Percentiles rank a stretch among this genome's conserved stretches.
These are phyloP conservation scores for Agrostemma githago DNA, from an alignment of 148 eudicot genomes.

Conservation along the genomic window DNA sequence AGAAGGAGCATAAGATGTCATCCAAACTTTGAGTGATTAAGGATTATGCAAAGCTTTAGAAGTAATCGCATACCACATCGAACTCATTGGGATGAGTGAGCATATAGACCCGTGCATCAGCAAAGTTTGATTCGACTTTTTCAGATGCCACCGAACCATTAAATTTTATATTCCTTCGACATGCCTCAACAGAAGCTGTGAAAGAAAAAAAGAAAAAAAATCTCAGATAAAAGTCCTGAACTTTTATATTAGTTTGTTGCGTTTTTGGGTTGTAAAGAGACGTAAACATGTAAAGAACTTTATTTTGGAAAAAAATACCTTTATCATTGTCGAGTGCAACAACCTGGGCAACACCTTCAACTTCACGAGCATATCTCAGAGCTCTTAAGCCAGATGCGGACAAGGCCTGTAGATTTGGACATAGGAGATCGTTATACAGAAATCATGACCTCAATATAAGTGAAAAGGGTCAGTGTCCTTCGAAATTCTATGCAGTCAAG, in stretches of 20 bases:
- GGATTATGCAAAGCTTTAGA: not conserved
- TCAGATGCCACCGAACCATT: slow-evolving; percentile 86
- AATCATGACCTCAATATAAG: not conserved
- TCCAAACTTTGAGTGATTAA: not conserved
- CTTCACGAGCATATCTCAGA: slow-evolving; percentile 93
- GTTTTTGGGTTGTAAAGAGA: not conserved
- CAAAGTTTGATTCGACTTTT: slow-evolving; percentile 89
- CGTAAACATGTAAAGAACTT: not conserved
- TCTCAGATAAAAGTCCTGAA: not conserved
- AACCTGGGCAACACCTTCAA: slow-evolving; percentile 84
- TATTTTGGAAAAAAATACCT: slow-evolving; percentile 31
- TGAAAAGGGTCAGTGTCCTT: not conserved
- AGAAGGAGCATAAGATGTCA: not conserved
- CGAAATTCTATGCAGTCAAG: not conserved
- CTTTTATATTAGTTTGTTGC: not conserved
- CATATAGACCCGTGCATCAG: slow-evolving; percentile 97
- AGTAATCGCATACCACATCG: slow-evolving; percentile 63
- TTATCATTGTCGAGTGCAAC: slow-evolving; percentile 90
- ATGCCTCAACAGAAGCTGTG: slow-evolving; percentile 92
- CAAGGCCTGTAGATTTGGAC: slow-evolving; percentile 51
- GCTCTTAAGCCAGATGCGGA: slow-evolving; percentile 99
- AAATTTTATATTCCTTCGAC: slow-evolving; percentile 88
- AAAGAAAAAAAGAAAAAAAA: not conserved
- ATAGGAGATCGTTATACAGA: not conserved
- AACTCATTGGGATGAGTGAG: slow-evolving; percentile 97